phyloP scores from a whole-genome alignment of 1,284 basidiomycete species.

The Melampsora larici-populina region DNA sequence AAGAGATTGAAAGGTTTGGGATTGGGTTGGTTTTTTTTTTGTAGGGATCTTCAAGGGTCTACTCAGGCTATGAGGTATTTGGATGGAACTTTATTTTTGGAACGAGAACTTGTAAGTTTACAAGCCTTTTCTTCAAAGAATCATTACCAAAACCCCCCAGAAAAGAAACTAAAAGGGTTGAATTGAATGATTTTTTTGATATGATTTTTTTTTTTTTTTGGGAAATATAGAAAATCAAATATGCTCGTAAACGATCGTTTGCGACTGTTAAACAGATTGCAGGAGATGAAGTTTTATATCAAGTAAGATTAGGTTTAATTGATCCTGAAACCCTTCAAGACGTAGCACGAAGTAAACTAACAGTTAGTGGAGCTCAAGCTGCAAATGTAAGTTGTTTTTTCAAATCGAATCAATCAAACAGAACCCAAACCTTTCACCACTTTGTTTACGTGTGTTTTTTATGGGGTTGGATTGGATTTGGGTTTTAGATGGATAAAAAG shows the following conservation, averaged over 20 bases:
- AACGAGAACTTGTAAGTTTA: constrained; percentile 37
- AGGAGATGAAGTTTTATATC: constrained; percentile 42
- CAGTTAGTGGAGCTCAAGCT: constrained; percentile 40
- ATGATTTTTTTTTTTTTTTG: constrained; percentile 10
- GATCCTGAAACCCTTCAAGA: constrained; percentile 42
- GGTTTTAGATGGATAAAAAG: constrained; percentile 33
- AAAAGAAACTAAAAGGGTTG: background rate
- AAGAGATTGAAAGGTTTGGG: background rate
- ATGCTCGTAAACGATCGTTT: constrained; percentile 31
- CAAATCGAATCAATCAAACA: too few relatives aligned
- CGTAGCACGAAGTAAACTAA: constrained; percentile 19
- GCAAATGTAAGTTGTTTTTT: constrained; percentile 30
- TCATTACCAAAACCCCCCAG: too few relatives aligned
- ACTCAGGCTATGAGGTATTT: constrained; percentile 43
- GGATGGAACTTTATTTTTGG: constrained; percentile 39
- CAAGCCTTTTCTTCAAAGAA: too few relatives aligned
- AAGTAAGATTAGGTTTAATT: constrained; percentile 40
- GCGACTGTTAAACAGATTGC: constrained; percentile 32
- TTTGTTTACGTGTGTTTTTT: too few relatives aligned
- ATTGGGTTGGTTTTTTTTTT: background rate
- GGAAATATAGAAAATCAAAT: constrained; percentile 31
- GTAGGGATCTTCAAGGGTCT: constrained; percentile 40
- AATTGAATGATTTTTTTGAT: background rate
- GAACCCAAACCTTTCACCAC: too few relatives aligned
- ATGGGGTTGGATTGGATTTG: background rate